Percentiles rank a stretch among this genome's conserved stretches.
Conservation (phyloP, 768 basidiomycete genomes). For the Panaeolus papilionaceus region DNA sequence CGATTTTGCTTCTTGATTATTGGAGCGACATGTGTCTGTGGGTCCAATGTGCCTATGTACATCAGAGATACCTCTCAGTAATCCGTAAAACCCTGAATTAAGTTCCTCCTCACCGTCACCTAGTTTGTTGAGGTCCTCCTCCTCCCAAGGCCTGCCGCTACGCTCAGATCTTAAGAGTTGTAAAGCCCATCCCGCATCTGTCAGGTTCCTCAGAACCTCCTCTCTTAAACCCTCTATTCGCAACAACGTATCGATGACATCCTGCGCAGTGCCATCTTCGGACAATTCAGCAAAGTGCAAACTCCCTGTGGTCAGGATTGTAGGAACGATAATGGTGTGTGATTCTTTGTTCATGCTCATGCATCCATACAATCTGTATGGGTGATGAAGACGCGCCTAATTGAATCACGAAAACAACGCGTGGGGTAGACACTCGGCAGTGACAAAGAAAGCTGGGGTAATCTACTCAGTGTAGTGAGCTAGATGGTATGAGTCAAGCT, state of each 20-base stretch:
- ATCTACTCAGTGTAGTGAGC: neutral
- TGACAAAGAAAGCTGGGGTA: neutral
- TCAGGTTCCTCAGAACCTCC: constrained; percentile 62
- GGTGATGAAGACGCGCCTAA: neutral
- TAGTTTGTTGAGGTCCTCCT: constrained; percentile 68
- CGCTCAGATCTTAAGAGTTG: constrained; percentile 66
- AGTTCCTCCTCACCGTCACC: constrained; percentile 57
- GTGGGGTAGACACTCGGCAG: neutral
- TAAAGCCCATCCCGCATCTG: constrained; percentile 70
- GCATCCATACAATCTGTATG: constrained; percentile 4
- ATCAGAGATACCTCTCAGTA: neutral
- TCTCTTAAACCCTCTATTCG: constrained; percentile 52
- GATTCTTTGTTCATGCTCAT: constrained; percentile 24
- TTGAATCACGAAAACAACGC: neutral
- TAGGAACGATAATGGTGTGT: constrained; percentile 55
- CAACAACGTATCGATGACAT: constrained; percentile 62
- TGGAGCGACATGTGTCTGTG: constrained; percentile 54
- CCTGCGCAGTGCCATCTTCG: constrained; percentile 58
- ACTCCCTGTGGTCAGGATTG: constrained; percentile 60
- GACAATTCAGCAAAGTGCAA: constrained; percentile 67
- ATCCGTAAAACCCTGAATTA: neutral
- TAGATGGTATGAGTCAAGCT: neutral
- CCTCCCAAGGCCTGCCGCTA: constrained; percentile 71
- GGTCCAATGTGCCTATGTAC: constrained; percentile 54
- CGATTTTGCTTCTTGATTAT: constrained; percentile 50